Evolutionary conservation across 495 filamentous ascomycete species (phyloP), one percentile per base, ranked within the genome.

Genomic region (Aspergillus sparsus): DNA sequence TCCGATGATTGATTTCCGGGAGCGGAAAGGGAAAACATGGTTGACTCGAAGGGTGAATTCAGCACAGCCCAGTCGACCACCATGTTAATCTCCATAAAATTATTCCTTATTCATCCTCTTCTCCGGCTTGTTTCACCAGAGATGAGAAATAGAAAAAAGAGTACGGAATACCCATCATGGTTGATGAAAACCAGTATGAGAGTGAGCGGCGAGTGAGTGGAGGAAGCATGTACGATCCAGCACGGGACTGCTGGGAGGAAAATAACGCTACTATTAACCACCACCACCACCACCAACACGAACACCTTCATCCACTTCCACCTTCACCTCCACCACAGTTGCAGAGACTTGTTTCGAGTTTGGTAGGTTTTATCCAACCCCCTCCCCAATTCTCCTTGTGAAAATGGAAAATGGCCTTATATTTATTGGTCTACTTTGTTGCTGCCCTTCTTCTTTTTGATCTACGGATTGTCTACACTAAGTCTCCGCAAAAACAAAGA

Each of bases 151-250:
- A 49, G 16, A 21, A 49, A 6, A 15, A 9, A 49, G 16, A 18
- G 32, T 12, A 34, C 6, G 33, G 21, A 27, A 6, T 41, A 51
- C 50, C 46, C 35, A 53, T 45, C 51, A 64, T 61, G 58, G 58
- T 50, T n/a, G 59, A 62, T 16, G 45, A 61, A 32, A 46, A 49
- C n/a, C 50, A 37, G 18, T 32, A 53, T 16, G 21, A 3, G 3
- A 27, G 21, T 27, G 34, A 46, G 49, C 63, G 53, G 37, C 31
- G 55, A 44, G 55, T 31, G 33, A 49, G 58, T n/a, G 56, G 52
- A 53, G 47, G 54, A 54, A 53, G 51, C 16, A 77, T 77, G 73
- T 79, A 78, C 57, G 76, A 79, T 68, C 73, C 76, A 33, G 76
- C 76, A 37, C 66, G 76, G 62, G 76, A 79, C 66, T 66, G 62